A percentile compares a stretch with the other conserved stretches of the same genome.
Evolutionary conservation across 1,284 basidiomycete genomes (phyloP).

Genomic region (Ceratobasidium papillatum): DNA sequence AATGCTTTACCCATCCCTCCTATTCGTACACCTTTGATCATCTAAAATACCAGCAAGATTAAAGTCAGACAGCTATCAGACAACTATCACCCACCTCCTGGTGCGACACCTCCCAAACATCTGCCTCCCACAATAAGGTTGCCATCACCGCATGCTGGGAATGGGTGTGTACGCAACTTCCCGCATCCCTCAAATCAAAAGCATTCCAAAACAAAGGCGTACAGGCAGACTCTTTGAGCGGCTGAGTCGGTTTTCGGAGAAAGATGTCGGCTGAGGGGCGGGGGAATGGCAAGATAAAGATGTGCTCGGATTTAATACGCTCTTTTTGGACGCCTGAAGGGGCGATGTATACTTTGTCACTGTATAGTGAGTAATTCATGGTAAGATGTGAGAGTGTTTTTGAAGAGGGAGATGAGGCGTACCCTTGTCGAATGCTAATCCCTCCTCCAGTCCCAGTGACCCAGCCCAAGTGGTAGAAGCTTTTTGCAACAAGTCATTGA

Average conservation of each 20-base stretch:
- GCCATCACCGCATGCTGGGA: conserved; percentile 88
- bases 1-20: conserved; percentile 75
- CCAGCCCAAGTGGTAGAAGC: conserved; percentile 68
- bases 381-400: background rate
- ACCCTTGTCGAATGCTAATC: conserved; percentile 78
- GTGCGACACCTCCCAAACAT: conserved; percentile 79
- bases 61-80: background rate
- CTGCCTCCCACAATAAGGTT: conserved; percentile 75
- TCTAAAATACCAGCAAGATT: conserved; percentile 56
- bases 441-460: conserved; percentile 58
- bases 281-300: conserved; percentile 85
- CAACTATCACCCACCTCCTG: conserved; percentile 58
- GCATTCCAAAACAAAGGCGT: conserved; percentile 93
- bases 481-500: background rate
- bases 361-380: conserved; percentile 50
- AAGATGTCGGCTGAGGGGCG: conserved; percentile 69
- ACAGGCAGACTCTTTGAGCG: conserved; percentile 81
- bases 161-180: conserved; percentile 88
- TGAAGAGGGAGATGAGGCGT: conserved; percentile 46
- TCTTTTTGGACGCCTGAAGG: conserved; percentile 91
- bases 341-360: conserved; percentile 83
- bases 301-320: conserved; percentile 77
- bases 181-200: conserved; percentile 77
- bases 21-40: conserved; percentile 88
- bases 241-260: conserved; percentile 71